Evolutionary conservation across 176 grass and related monocot genomes (phyloP), one percentile per base, ranked within the genome.

Genomic region (Hyparrhenia diplandra): DNA sequence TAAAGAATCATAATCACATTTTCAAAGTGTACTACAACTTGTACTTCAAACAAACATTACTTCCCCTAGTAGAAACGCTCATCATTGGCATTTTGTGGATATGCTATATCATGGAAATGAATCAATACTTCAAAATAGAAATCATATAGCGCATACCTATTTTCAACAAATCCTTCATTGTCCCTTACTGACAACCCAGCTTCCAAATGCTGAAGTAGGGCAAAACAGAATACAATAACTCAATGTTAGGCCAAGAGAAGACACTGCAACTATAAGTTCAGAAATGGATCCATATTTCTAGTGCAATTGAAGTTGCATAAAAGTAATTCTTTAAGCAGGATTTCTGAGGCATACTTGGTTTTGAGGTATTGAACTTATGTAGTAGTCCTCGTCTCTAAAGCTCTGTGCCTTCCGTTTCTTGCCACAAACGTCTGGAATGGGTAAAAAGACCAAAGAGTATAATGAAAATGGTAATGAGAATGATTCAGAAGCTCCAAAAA

Each of bases 371-470:
- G 92, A 88, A 88, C 86, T 98, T 83, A 98, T 98, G 75, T 93
- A 98, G 88, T 82, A 93, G 23, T 98, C 96, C 36, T 95, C 96
- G 16, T 98, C 92, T 84, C 91, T 93, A 75, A 98, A 95, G 79
- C 29, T 95, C 37, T 68, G 67, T 63, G 73, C 67, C 76, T 98
- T 95, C 42, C 96, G 86, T 83, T 98, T 98, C 35, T 58, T 89
- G 84, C 96, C 68, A 77, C 64, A 77, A 84, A 93, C 61, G 71
- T 95, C 96, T 98, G 88, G 74, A 97, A 88, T 85, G 21, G 34
- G 75, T 67, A 78, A 25, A 75, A 77, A 47, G 12, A 4, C 2
- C 23, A 62, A 74, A 41, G 0, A 60, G 61, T 47, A 75, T 10
- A 67, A 23, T 68, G 27, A 78, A 10, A 21, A 35, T 29, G 7